Evolutionary conservation across 2,329 filamentous ascomycete genomes (phyloP).

Genomic region (Ophiostoma triangulosporum): DNA sequence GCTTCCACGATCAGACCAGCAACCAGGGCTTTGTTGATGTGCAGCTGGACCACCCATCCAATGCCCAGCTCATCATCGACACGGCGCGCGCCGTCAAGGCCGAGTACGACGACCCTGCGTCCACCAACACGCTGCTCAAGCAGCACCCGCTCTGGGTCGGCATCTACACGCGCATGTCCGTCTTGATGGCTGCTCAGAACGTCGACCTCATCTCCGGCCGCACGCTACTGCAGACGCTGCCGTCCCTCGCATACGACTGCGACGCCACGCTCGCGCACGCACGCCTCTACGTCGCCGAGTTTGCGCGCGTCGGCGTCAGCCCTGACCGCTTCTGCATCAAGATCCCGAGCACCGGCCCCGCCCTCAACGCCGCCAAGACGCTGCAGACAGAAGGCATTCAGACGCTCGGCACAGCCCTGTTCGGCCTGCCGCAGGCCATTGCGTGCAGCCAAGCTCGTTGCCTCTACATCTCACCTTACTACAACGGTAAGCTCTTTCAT

Average conservation of each 20-base stretch:
- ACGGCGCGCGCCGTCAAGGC: constrained; percentile 30
- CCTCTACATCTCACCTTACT: constrained; percentile 36
- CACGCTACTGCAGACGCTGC: constrained; percentile 34
- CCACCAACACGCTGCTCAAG: neutral
- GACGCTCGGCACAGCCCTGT: constrained; percentile 32
- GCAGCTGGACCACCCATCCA: constrained; percentile 30
- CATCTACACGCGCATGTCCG: constrained; percentile 34
- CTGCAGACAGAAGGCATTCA: constrained; percentile 30
- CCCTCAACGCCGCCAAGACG: constrained; percentile 29
- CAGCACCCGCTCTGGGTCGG: constrained; percentile 25
- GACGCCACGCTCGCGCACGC: constrained; percentile 32
- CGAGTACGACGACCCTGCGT: constrained; percentile 17
- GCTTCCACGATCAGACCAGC: constrained; percentile 34
- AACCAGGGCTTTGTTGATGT: constrained; percentile 36
- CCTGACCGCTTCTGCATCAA: constrained; percentile 37
- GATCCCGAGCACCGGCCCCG: constrained; percentile 34
- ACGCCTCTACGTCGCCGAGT: constrained; percentile 31
- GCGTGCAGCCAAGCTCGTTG: constrained; percentile 34
- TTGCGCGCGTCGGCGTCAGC: constrained; percentile 29
- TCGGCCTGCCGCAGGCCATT: constrained; percentile 34
- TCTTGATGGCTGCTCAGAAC: constrained; percentile 32
- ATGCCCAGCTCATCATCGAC: constrained; percentile 27
- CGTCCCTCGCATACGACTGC: constrained; percentile 31
- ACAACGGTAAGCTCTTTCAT: constrained; percentile 19
- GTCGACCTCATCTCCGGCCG: constrained; percentile 32